Percentiles rank a stretch among this genome's conserved stretches.
phyloP scores from a whole-genome alignment of 2,329 filamentous ascomycete species.

The Anisogramma anomala region DNA sequence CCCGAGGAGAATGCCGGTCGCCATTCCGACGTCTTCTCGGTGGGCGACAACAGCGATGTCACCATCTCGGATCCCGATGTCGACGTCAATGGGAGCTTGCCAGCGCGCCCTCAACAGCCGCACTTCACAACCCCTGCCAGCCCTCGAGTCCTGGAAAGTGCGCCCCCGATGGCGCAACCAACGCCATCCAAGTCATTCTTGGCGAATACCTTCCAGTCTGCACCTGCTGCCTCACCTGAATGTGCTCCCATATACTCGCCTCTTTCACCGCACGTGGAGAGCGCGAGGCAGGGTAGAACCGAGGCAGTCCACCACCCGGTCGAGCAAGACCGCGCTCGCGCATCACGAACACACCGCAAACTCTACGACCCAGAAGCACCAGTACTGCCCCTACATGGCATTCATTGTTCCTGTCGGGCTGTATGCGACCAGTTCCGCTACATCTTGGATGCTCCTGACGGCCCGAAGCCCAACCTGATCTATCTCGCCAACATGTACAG shows the following conservation, averaged over 20 bases:
- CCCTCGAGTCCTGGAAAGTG: neutral
- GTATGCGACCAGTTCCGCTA: constrained; percentile 7
- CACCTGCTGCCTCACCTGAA: too few relatives aligned
- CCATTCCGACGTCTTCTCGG: constrained; percentile 10
- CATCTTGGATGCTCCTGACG: constrained; percentile 6
- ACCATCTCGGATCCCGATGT: constrained; percentile 11
- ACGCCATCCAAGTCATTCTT: neutral
- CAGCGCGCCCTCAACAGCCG: neutral
- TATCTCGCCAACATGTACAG: constrained; percentile 8
- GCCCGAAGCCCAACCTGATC: too few relatives aligned
- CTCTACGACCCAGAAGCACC: constrained; percentile 14
- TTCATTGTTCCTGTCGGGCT: constrained; percentile 4
- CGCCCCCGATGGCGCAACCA: too few relatives aligned
- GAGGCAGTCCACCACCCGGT: too few relatives aligned
- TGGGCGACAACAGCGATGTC: constrained; percentile 7
- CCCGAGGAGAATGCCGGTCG: constrained; percentile 11
- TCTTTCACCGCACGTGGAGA: too few relatives aligned
- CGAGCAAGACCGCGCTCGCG: neutral
- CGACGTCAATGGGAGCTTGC: neutral
- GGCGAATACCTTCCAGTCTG: too few relatives aligned
- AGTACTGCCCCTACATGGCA: neutral
- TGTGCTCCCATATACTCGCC: too few relatives aligned
- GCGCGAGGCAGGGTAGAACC: too few relatives aligned
- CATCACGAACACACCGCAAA: neutral
- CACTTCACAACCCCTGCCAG: too few relatives aligned